Conservation (phyloP, 106 monocot species). For the Allium fistulosum region DNA sequence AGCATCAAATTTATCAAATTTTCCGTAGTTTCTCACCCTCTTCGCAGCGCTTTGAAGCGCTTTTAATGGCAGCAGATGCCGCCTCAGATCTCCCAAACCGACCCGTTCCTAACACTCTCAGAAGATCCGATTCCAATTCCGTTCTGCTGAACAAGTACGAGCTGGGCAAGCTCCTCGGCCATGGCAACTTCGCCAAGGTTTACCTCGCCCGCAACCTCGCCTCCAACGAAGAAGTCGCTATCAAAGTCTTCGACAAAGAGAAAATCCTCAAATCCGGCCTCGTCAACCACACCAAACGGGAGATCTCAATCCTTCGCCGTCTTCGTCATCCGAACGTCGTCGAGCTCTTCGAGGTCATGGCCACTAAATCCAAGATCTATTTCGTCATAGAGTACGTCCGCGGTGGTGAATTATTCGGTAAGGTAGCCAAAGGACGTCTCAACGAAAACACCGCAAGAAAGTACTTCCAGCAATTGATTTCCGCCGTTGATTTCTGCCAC, state of each 20-base stretch:
- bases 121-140: neutral
- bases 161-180: constrained; percentile 16
- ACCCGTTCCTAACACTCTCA: too few species aligned
- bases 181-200: constrained; percentile 20
- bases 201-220: constrained; percentile 11
- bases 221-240: constrained; percentile 11
- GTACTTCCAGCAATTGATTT: constrained; percentile 76
- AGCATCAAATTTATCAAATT: too few species aligned
- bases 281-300: constrained; percentile 14
- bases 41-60: too few species aligned
- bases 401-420: constrained; percentile 19
- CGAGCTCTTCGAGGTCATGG: constrained; percentile 18
- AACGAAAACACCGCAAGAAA: constrained; percentile 19
- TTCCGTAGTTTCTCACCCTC: too few species aligned
- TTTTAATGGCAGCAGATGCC: too few species aligned
- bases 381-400: constrained; percentile 15
- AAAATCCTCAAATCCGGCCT: constrained; percentile 14
- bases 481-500: constrained; percentile 82
- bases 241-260: constrained; percentile 18
- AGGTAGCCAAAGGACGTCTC: constrained; percentile 32
- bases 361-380: constrained; percentile 10
- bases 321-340: constrained; percentile 22
- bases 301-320: constrained; percentile 12
- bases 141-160: constrained; percentile 11
- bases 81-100: too few species aligned